These are phyloP conservation scores for Kingdonia uniflora DNA, from an alignment of 164 flowering plant genomes.

Conservation along the genomic window DNA sequence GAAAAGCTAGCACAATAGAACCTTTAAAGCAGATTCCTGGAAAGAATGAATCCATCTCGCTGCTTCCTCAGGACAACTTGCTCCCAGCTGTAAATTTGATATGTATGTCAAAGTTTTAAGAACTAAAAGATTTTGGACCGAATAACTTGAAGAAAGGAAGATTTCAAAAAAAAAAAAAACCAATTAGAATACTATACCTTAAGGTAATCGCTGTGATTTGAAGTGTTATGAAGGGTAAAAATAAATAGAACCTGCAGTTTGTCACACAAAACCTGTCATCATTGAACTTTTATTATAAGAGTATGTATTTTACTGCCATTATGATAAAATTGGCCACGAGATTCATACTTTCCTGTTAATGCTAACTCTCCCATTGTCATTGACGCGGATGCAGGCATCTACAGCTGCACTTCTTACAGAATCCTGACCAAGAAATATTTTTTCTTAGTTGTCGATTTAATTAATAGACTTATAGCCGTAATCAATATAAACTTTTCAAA, in stretches of 20 bases:
- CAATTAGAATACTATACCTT: conserved; percentile 74
- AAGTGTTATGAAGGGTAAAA: conserved; percentile 68
- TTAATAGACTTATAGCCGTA: background rate
- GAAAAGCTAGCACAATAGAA: conserved; percentile 9
- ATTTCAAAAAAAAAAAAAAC: no score
- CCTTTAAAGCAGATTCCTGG: conserved; percentile 66
- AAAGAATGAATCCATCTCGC: conserved; percentile 74
- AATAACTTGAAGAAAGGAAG: no score
- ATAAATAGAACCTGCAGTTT: conserved; percentile 68
- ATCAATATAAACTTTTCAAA: background rate
- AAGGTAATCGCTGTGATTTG: conserved; percentile 57
- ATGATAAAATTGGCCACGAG: background rate
- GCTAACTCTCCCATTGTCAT: conserved; percentile 80
- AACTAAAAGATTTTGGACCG: no score
- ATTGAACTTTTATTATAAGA: background rate
- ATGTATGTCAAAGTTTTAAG: no score
- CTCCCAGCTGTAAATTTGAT: conserved; percentile 55
- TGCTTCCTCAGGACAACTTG: conserved; percentile 84
- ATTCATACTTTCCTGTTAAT: conserved; percentile 55
- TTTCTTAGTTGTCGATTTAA: background rate
- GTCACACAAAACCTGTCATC: conserved; percentile 3
- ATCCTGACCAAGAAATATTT: conserved; percentile 33
- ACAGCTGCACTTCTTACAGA: conserved; percentile 60
- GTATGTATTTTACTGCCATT: background rate
- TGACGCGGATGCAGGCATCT: conserved; percentile 70